Conservation (phyloP, 1,284 basidiomycete genomes). For the Irpex sp. region DNA sequence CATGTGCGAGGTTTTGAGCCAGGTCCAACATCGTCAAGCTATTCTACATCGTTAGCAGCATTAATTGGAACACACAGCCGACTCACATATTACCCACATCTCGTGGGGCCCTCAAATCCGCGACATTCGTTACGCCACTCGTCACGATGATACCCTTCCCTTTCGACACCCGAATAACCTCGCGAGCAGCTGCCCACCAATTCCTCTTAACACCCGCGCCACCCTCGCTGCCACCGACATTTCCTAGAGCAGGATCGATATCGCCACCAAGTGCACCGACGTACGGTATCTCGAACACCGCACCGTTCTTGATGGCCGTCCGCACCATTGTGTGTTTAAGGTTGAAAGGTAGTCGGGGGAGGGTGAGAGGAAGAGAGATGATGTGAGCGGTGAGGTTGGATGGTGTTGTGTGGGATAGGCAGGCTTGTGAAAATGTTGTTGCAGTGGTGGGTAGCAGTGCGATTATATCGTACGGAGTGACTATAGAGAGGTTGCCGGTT, state of each 20-base stretch:
- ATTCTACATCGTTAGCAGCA: not conserved
- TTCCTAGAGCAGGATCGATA: conserved; percentile 36
- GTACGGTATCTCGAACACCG: conserved; percentile 79
- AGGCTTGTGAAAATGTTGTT: conserved; percentile 69
- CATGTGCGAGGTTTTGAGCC: conserved; percentile 59
- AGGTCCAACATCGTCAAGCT: conserved; percentile 61
- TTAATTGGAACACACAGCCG: not conserved
- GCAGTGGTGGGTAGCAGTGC: conserved; percentile 69
- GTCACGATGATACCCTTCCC: conserved; percentile 69
- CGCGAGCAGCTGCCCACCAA: conserved; percentile 77
- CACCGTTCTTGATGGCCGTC: conserved; percentile 78
- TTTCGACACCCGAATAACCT: conserved; percentile 70
- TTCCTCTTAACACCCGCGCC: conserved; percentile 58
- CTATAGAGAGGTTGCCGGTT: conserved; percentile 49
- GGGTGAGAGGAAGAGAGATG: conserved; percentile 75
- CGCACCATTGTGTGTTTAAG: conserved; percentile 79
- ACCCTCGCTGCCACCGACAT: conserved; percentile 46
- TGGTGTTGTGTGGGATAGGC: conserved; percentile 75
- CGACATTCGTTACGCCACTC: conserved; percentile 51
- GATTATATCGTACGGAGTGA: conserved; percentile 70
- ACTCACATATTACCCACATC: conserved; percentile 73
- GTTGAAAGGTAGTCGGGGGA: conserved; percentile 73
- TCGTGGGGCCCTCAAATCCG: conserved; percentile 59
- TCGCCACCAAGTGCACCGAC: conserved; percentile 64
- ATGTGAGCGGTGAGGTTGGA: conserved; percentile 78